Base-by-base conservation (phyloP, 2,329 filamentous ascomycete species). In the Aspergillus floridensis region DNA sequence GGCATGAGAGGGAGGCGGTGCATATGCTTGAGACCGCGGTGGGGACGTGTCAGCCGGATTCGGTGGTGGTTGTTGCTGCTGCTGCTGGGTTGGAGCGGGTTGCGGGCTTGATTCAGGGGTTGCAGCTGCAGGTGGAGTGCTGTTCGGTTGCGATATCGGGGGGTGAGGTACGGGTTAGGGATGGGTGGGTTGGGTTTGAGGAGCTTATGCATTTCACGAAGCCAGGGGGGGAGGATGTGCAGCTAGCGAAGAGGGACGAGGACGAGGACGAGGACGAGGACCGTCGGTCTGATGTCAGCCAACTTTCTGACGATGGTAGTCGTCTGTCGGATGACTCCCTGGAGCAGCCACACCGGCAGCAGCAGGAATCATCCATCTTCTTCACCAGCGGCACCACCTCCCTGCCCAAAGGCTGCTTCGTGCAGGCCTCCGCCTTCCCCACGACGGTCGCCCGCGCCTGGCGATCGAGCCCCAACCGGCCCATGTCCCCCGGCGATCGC, bases 321-420 rank as follows among this genome's bases (percentile, higher is more conserved):
- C 26, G 26, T 29, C 26, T 29, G 7, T 29, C 26, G 26, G 26
- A 29, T 29, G 26, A 29, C 2, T 29, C 7, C 26, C 7, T 29
- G 7, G 26, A 29, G 26, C 26, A 29, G 26, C 26, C 7, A 8
- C 26, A 29, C 7, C 26, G 1, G 12, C 32, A 16, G 12, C 32
- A 16, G 32, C 14, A 29, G 32, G 32, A 35, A 16, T 44, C 38
- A 7, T 44, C 63, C 12, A 46, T 65, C 12, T 61, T 65, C 26
- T 65, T 65, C 56, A 63, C 63, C 4, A 65, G 63, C 59, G 63
- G 63, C n/a, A 65, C 61, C 4, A 64, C 61, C 21, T 62, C 59
- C 29, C 59, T 65, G 16, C 63, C 63, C 0, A 65, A 65, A 31
- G 63, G 59, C 3, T 65, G 63, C 35, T 29, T 63, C 26, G 47